These are phyloP conservation scores for Cercis canadensis DNA, from an alignment of 306 rosid genomes.

Conservation along the genomic window DNA sequence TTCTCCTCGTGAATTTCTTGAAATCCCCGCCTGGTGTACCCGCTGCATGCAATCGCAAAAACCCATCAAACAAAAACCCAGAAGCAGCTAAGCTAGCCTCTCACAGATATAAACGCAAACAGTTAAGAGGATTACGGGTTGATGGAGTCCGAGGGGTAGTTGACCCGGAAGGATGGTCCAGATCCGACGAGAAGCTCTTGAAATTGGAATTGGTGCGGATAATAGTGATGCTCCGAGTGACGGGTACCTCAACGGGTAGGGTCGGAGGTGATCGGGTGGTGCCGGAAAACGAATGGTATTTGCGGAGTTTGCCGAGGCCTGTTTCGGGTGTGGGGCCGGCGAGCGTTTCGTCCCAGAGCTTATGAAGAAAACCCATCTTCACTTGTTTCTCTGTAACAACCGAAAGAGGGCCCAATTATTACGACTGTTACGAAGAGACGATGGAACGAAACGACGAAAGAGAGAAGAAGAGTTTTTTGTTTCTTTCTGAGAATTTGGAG, in stretches of 20 bases:
- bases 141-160: conserved; percentile 63
- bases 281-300: conserved; percentile 57
- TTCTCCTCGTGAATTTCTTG: conserved; percentile 68
- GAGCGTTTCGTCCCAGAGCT: conserved; percentile 96
- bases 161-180: conserved; percentile 45
- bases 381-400: conserved; percentile 40
- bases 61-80: background rate
- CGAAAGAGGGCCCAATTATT: conserved; percentile 21
- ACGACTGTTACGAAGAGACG: conserved; percentile 54
- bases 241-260: conserved; percentile 35
- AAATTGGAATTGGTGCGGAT: conserved; percentile 41
- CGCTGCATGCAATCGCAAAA: conserved; percentile 48
- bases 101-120: no score
- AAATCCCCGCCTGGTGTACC: conserved; percentile 56
- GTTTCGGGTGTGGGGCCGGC: conserved; percentile 96
- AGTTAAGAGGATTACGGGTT: conserved; percentile 52
- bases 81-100: background rate
- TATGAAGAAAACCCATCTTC: conserved; percentile 79
- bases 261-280: conserved; percentile 28
- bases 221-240: conserved; percentile 78
- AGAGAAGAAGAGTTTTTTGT: conserved; percentile 4
- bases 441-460: conserved; percentile 63
- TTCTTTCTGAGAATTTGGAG: background rate
- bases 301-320: conserved; percentile 87
- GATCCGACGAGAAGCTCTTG: conserved; percentile 28